A percentile compares a stretch with the other conserved stretches of the same genome.
These are phyloP conservation scores for Scedosporium boydii DNA, from an alignment of 2,329 filamentous ascomycete genomes.

Conservation along the genomic window DNA sequence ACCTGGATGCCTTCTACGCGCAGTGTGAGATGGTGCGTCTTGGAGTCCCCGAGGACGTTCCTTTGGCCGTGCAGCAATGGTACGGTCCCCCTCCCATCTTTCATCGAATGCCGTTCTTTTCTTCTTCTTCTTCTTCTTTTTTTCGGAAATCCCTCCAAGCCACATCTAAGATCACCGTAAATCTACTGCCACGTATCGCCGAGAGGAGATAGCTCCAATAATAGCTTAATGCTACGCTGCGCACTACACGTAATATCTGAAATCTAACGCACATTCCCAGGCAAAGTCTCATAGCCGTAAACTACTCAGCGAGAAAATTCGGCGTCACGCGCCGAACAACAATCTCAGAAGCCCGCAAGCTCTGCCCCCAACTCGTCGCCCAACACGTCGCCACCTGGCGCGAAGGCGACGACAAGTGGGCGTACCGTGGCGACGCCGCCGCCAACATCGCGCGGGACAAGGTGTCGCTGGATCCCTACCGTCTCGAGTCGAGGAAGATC, in stretches of 20 bases:
- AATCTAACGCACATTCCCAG: slow-evolving; percentile 25
- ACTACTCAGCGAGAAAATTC: slow-evolving; percentile 79
- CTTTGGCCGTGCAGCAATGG: slow-evolving; percentile 92
- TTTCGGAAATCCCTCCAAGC: not conserved
- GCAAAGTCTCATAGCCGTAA: slow-evolving; percentile 91
- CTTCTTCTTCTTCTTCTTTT: not conserved
- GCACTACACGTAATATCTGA: too few relatives aligned
- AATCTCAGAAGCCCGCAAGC: slow-evolving; percentile 70
- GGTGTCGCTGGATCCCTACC: slow-evolving; percentile 87
- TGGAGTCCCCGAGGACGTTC: slow-evolving; percentile 61
- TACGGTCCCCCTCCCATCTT: slow-evolving; percentile 21
- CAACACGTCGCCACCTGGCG: slow-evolving; percentile 95
- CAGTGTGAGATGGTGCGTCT: slow-evolving; percentile 93
- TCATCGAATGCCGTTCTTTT: not conserved
- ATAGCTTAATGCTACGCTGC: too few relatives aligned
- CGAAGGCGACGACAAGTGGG: slow-evolving; percentile 86
- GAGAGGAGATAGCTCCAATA: too few relatives aligned
- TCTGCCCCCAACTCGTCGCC: slow-evolving; percentile 73
- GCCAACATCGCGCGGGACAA: slow-evolving; percentile 80
- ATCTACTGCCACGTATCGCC: too few relatives aligned
- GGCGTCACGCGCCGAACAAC: slow-evolving; percentile 74
- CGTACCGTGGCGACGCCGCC: slow-evolving; percentile 73
- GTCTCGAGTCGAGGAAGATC: slow-evolving; percentile 75
- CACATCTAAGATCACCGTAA: too few relatives aligned
- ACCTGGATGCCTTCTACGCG: slow-evolving; percentile 95